Base-by-base conservation (phyloP, 1,284 basidiomycete species). In the Rhodotorula sp. region DNA sequence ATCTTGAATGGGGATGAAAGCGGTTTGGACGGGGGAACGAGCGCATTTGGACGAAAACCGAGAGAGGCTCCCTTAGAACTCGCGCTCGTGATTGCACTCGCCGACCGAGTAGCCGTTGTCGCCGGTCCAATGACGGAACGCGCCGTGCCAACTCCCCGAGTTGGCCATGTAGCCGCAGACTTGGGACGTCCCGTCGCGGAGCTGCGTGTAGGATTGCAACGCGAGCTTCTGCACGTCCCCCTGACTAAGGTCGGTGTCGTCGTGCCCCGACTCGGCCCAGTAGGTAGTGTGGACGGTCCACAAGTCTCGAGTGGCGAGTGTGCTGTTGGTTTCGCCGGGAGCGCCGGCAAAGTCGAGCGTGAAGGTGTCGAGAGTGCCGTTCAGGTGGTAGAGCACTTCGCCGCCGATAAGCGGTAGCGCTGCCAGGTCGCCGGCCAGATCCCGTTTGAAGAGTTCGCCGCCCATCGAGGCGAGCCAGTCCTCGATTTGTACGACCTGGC, bases 61-160 rank as follows among this genome's bases (percentile, higher is more conserved):
- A n/a, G 37, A 42, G 37, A 42, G 37, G 12, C 10, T 2, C 37
- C 14, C 10, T 49, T 22, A 51, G 49, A n/a, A 51, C 49, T 51
- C n/a, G 49, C 49, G 49, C 49, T 51, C 49, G 17, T 51, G 22
- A 14, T 7, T n/a, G 49, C 49, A 51, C 49, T 51, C 49, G 49
- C 49, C 49, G 49, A 51, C 22, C 24, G 24, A n/a, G 49, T 51
- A 51, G 24, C 24, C 24, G 49, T n/a, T 51, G 49, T 51, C 49
- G 49, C 49, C 49, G 22, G n/a, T 51, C 49, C 49, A 51, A n/a
- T 51, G 49, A 22, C 49, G 49, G 49, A 51, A 51, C 49, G 49
- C 22, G 24, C 49, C 49, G 49, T 51, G 49, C 22, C 22, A 51
- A 4, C 24, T 51, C 10, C 49, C 49, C 49, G 49, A 51, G 49